Conservation (phyloP, 441 rosid genomes). For the Pelargonium cotyledonis region DNA sequence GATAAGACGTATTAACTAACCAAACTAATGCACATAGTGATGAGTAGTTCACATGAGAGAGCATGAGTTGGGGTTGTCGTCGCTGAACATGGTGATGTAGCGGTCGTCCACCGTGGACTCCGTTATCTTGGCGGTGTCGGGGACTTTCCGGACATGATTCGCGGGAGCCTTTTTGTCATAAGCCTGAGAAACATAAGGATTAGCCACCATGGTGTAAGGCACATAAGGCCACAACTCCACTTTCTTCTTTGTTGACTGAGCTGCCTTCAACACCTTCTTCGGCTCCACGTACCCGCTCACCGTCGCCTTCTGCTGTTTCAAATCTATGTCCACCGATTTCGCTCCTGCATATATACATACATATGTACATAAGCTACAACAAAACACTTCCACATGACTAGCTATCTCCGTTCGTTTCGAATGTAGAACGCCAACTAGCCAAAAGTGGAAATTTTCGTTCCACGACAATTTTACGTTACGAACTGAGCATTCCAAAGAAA, state of each 20-base stretch:
- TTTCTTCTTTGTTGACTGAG: constrained; percentile 71
- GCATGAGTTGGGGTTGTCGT: constrained; percentile 77
- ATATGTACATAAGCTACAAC: no score
- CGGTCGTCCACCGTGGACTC: constrained; percentile 59
- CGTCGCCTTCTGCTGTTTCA: constrained; percentile 72
- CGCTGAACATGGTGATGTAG: constrained; percentile 45
- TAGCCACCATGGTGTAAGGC: constrained; percentile 52
- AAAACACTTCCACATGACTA: no score
- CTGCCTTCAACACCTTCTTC: constrained; percentile 59
- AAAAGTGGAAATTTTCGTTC: no score
- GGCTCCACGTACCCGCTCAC: constrained; percentile 61
- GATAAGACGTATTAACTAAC: no score
- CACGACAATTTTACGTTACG: no score
- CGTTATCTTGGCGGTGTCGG: constrained; percentile 37
- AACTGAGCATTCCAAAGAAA: no score
- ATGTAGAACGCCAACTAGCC: no score
- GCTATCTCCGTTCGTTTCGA: no score
- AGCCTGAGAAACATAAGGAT: constrained; percentile 74
- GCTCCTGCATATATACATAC: constrained; percentile 35
- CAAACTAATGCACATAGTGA: no score
- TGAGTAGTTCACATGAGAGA: constrained; percentile 41
- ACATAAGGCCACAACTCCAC: constrained; percentile 93
- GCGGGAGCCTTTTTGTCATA: constrained; percentile 91
- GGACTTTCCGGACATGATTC: constrained; percentile 55
- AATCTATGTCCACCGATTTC: constrained; percentile 64